These are phyloP conservation scores for Rhizomucor miehei DNA, from an alignment of 371 early-diverging fungal genomes.

Conservation along the genomic window DNA sequence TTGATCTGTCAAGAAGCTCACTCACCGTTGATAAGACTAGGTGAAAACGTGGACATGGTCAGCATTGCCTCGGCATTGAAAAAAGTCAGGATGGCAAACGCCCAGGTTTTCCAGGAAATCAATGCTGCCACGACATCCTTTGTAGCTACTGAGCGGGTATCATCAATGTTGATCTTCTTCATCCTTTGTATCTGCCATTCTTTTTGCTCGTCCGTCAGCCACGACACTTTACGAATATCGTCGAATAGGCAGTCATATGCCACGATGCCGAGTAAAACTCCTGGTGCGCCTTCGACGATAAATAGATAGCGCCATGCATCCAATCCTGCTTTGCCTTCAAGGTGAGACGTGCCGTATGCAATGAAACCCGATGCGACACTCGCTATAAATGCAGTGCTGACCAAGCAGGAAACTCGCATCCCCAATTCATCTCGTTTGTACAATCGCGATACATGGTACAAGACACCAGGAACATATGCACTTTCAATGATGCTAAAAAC, in stretches of 20 bases:
- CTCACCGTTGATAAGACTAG: slow-evolving; percentile 22
- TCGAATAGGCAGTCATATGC: slow-evolving; percentile 26
- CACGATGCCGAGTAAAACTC: slow-evolving; percentile 14
- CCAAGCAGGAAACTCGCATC: slow-evolving; percentile 23
- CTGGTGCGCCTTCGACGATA: slow-evolving; percentile 27
- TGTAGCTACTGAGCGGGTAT: neutral
- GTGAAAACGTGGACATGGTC: slow-evolving; percentile 23
- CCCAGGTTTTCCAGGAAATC: slow-evolving; percentile 30
- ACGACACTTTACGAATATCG: slow-evolving; percentile 21
- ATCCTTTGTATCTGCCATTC: slow-evolving; percentile 13
- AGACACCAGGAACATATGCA: slow-evolving; percentile 33
- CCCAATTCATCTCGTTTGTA: slow-evolving; percentile 27
- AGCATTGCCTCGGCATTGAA: slow-evolving; percentile 19
- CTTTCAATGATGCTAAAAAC: slow-evolving; percentile 26
- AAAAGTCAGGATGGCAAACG: slow-evolving; percentile 17
- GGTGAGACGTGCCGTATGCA: slow-evolving; percentile 16
- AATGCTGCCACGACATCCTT: slow-evolving; percentile 6
- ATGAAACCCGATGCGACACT: slow-evolving; percentile 29
- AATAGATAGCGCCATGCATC: slow-evolving; percentile 40
- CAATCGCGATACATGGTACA: slow-evolving; percentile 23
- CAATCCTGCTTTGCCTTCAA: slow-evolving; percentile 23
- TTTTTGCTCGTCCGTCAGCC: slow-evolving; percentile 33
- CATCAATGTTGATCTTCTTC: slow-evolving; percentile 1
- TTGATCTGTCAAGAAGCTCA: too few species aligned
- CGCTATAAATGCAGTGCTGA: slow-evolving; percentile 22